phyloP scores from a whole-genome alignment of 495 filamentous ascomycete species.

The Xylaria venustula region DNA sequence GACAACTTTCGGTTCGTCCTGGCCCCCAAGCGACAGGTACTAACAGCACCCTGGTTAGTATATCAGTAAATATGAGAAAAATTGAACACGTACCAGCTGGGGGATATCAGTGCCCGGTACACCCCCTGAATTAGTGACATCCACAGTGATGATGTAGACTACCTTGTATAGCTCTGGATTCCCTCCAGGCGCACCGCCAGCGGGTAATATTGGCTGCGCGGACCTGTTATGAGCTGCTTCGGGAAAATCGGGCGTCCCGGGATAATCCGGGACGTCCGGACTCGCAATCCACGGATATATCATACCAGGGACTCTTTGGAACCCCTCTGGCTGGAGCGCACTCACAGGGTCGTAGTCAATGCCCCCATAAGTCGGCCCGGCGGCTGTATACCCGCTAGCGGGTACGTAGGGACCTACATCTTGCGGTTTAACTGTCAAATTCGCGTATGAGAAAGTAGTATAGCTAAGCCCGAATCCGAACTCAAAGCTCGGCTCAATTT shows the following conservation, averaged over 20 bases:
- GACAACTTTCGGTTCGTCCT: conserved; percentile 65
- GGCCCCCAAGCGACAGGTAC: conserved; percentile 56
- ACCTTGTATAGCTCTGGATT: conserved; percentile 59
- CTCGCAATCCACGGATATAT: conserved; percentile 40
- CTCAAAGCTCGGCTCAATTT: conserved; percentile 44
- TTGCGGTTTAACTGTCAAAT: conserved; percentile 20
- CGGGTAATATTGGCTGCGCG: conserved; percentile 63
- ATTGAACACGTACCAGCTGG: conserved; percentile 51
- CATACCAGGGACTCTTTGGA: conserved; percentile 36
- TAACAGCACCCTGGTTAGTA: conserved; percentile 57
- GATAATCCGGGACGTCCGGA: conserved; percentile 21
- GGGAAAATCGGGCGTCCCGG: conserved; percentile 52
- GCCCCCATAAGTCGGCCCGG: conserved; percentile 33
- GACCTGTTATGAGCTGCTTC: conserved; percentile 59
- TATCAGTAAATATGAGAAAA: background rate
- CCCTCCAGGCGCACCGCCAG: conserved; percentile 75
- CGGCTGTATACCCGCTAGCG: conserved; percentile 20
- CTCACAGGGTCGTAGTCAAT: conserved; percentile 25
- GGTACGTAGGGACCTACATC: conserved; percentile 19
- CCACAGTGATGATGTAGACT: conserved; percentile 42
- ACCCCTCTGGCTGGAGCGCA: conserved; percentile 36
- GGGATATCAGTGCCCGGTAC: conserved; percentile 56
- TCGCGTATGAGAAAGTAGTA: conserved; percentile 39
- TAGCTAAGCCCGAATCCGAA: conserved; percentile 55
- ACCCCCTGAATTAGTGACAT: conserved; percentile 52